Evolutionary conservation across 306 rosid species (phyloP).

Genomic region (Chamaecrista fasciculata): DNA sequence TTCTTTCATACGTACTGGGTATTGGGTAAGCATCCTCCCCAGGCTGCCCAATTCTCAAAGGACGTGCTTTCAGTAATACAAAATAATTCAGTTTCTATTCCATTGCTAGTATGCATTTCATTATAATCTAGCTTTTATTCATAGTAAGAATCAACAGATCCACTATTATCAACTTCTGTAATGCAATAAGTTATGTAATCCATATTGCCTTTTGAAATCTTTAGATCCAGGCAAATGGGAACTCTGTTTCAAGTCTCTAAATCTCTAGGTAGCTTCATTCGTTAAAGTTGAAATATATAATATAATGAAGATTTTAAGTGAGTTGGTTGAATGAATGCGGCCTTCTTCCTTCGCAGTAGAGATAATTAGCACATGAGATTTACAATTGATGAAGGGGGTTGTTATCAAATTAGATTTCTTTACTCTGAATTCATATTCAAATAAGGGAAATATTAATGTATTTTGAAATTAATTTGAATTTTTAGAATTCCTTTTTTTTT

Average conservation of each 20-base stretch:
- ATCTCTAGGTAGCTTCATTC: constrained; percentile 23
- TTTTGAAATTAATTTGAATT: too few relatives aligned
- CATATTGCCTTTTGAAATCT: not conserved
- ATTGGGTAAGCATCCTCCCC: not conserved
- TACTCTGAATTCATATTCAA: not conserved
- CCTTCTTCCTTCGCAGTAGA: not conserved
- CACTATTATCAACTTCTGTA: not conserved
- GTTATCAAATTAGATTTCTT: not conserved
- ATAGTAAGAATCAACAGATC: not conserved
- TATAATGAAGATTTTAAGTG: constrained; percentile 11
- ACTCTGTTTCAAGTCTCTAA: not conserved
- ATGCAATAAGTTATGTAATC: not conserved
- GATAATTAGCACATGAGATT: not conserved
- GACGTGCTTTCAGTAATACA: not conserved
- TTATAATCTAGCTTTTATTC: not conserved
- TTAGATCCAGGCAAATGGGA: not conserved
- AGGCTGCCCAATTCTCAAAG: not conserved
- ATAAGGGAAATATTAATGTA: not conserved
- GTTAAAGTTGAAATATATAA: constrained; percentile 18
- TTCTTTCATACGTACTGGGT: not conserved
- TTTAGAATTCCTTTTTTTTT: not conserved
- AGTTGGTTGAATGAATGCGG: constrained; percentile 14
- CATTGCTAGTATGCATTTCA: not conserved
- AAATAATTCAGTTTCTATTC: not conserved
- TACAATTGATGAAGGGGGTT: not conserved